These are phyloP conservation scores for Leptographium wingfieldii DNA, from an alignment of 2,329 filamentous ascomycete species.

Conservation along the genomic window DNA sequence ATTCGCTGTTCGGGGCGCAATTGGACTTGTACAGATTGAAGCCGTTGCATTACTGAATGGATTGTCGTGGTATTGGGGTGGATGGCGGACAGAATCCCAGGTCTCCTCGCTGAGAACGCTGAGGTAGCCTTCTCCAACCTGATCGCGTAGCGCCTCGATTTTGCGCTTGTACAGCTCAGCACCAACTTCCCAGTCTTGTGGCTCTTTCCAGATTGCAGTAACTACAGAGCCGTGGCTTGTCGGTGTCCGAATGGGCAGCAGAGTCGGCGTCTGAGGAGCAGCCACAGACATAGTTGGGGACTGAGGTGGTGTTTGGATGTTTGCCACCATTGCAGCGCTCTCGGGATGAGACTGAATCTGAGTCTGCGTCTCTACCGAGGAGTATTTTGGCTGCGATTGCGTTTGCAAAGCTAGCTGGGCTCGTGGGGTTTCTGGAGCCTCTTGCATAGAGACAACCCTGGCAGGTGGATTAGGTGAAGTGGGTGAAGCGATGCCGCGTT, in stretches of 20 bases:
- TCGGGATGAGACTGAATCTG: constrained; percentile 7
- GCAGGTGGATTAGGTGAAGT: constrained; percentile 18
- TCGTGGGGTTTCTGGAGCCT: constrained; percentile 21
- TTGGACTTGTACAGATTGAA: constrained; percentile 23
- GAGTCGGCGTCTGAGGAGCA: neutral
- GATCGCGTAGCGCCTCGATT: constrained; percentile 72
- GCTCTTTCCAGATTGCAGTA: constrained; percentile 22
- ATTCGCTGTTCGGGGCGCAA: constrained; percentile 23
- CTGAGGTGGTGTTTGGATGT: neutral
- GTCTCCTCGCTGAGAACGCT: constrained; percentile 71
- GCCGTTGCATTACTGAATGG: constrained; percentile 23
- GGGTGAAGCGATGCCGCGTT: constrained; percentile 16
- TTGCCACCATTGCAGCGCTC: neutral
- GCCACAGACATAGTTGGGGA: neutral
- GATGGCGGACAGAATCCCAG: constrained; percentile 35
- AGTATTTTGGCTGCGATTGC: constrained; percentile 20
- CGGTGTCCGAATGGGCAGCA: constrained; percentile 9
- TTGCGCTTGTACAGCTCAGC: constrained; percentile 78
- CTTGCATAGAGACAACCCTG: constrained; percentile 4
- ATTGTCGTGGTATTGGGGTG: constrained; percentile 24
- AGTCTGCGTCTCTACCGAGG: constrained; percentile 19
- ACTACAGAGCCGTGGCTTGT: neutral
- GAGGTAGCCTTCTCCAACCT: constrained; percentile 79
- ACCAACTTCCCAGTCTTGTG: constrained; percentile 50
- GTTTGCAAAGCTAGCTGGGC: constrained; percentile 25